These are phyloP conservation scores for Rhodomyrtus tomentosa DNA, from an alignment of 345 rosid species.

Conservation along the genomic window DNA sequence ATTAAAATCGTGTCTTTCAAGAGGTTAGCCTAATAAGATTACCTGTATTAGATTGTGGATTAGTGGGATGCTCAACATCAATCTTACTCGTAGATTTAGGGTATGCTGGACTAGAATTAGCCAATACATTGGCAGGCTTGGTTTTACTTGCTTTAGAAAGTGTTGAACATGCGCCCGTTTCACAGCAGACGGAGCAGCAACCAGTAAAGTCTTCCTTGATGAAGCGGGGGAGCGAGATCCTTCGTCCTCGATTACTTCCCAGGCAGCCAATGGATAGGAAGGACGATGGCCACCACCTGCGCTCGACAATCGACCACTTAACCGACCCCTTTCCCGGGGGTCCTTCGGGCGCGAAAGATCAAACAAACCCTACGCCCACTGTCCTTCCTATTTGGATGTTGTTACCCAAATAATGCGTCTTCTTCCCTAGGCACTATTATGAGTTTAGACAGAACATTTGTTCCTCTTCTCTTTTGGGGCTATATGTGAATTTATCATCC, in stretches of 20 bases:
- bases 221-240: neutral
- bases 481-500: neutral
- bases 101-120: neutral
- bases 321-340: neutral
- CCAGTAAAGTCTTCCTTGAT: neutral
- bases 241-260: neutral
- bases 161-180: neutral
- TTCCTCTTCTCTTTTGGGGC: neutral
- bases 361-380: neutral
- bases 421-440: neutral
- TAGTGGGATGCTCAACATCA: neutral
- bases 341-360: neutral
- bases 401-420: neutral
- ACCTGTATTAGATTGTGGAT: neutral
- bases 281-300: neutral
- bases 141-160: neutral
- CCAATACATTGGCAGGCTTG: neutral
- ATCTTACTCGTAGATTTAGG: neutral
- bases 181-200: neutral
- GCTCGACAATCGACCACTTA: neutral
- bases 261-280: neutral
- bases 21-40: neutral
- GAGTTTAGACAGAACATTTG: neutral
- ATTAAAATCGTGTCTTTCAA: neutral
- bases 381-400: neutral